Evolutionary conservation across 2,329 filamentous ascomycete species (phyloP).

Genomic region (Monosporascus sp.): DNA sequence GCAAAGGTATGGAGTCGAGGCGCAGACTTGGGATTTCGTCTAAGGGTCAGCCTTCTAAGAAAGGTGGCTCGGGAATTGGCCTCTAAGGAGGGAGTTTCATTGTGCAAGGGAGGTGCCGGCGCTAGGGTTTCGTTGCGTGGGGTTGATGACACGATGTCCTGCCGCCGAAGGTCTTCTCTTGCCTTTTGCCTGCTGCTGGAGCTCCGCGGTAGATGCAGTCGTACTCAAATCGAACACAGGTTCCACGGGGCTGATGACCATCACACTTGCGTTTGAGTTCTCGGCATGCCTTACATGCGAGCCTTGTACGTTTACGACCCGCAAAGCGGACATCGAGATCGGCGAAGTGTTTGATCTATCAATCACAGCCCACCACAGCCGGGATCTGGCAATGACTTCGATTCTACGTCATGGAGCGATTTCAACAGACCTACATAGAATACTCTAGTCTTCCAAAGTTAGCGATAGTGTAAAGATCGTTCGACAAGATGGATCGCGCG

Average conservation of each 20-base stretch:
- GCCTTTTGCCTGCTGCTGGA: conserved; percentile 13
- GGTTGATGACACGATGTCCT: neutral
- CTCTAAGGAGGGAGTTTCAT: conserved; percentile 39
- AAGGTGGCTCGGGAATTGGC: conserved; percentile 55
- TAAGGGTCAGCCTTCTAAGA: conserved; percentile 45
- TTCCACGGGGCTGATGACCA: conserved; percentile 45
- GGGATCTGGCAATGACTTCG: neutral
- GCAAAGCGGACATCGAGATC: neutral
- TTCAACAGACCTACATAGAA: neutral
- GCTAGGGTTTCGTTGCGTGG: neutral
- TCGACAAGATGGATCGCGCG: too few species aligned
- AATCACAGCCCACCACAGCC: neutral
- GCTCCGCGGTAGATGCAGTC: conserved; percentile 43
- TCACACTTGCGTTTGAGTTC: conserved; percentile 54
- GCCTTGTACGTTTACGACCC: conserved; percentile 30
- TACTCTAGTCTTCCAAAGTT: neutral
- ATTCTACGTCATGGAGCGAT: neutral
- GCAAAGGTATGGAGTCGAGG: conserved; percentile 51
- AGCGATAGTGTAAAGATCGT: too few species aligned
- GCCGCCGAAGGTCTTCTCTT: neutral
- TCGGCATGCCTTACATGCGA: conserved; percentile 47
- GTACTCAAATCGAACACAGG: conserved; percentile 49
- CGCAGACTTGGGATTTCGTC: conserved; percentile 47
- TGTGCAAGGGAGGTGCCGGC: conserved; percentile 12
- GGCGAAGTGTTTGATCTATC: neutral